A percentile compares a stretch with the other conserved stretches of the same genome.
Conservation (phyloP, 1,284 basidiomycete genomes). For the Rhodotorula sp. region DNA sequence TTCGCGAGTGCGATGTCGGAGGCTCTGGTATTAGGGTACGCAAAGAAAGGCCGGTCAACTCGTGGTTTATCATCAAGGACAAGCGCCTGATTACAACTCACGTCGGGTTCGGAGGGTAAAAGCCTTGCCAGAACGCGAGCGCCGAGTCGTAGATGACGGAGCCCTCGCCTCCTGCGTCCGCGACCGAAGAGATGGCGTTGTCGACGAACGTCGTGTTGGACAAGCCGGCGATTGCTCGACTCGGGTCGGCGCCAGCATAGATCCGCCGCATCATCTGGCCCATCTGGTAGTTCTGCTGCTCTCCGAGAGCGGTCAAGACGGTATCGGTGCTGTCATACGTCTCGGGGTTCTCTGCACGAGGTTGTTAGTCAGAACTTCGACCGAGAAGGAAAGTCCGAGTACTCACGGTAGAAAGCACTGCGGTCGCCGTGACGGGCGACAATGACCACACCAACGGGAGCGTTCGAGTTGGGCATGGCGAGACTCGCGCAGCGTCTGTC, state of each 20-base stretch:
- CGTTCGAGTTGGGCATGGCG: constrained; percentile 20
- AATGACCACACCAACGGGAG: constrained; percentile 57
- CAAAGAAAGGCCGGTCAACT: too few relatives aligned
- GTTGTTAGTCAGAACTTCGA: neutral
- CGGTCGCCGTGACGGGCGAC: constrained; percentile 82
- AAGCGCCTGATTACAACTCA: neutral
- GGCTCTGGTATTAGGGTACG: constrained; percentile 47
- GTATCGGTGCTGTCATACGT: constrained; percentile 66
- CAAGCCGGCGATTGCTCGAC: constrained; percentile 67
- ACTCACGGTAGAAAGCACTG: constrained; percentile 64
- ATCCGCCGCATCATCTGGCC: constrained; percentile 64
- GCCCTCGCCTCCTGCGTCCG: constrained; percentile 79
- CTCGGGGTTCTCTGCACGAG: constrained; percentile 12
- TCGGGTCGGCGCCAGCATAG: constrained; percentile 65
- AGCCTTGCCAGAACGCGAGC: constrained; percentile 48
- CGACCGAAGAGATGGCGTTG: constrained; percentile 60
- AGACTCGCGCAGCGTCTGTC: too few relatives aligned
- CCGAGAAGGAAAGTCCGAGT: neutral
- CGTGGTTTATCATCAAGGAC: neutral
- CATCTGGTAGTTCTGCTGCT: constrained; percentile 70
- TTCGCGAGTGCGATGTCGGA: constrained; percentile 73
- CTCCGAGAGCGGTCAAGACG: constrained; percentile 77
- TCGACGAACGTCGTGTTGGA: constrained; percentile 66
- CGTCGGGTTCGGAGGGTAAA: constrained; percentile 28
- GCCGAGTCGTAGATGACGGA: constrained; percentile 42